Percentiles rank a stretch among this genome's conserved stretches.
Conservation (phyloP, 2,329 filamentous ascomycete genomes). For the Zymoseptoria passerinii region DNA sequence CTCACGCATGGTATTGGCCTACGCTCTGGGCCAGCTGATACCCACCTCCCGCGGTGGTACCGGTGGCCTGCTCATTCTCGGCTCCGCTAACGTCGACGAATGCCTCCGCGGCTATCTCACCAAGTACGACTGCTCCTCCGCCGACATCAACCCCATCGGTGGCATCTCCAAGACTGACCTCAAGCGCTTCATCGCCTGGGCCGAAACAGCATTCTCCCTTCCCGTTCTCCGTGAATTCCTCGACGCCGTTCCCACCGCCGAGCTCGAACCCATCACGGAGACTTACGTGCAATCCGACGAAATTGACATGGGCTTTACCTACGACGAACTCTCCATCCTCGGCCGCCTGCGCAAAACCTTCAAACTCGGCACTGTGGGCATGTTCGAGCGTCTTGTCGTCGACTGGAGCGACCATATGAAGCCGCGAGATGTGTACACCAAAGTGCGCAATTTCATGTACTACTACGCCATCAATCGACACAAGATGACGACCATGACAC, state of each 20-base stretch:
- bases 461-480: constrained; percentile 58
- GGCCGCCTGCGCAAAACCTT: constrained; percentile 48
- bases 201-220: constrained; percentile 50
- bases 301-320: constrained; percentile 46
- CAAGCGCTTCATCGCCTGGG: constrained; percentile 63
- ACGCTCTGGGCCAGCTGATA: constrained; percentile 56
- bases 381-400: constrained; percentile 46
- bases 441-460: constrained; percentile 42
- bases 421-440: constrained; percentile 29
- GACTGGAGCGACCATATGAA: constrained; percentile 38
- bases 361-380: constrained; percentile 47
- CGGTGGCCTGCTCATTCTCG: constrained; percentile 56
- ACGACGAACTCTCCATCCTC: constrained; percentile 47
- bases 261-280: constrained; percentile 55
- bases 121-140: constrained; percentile 58
- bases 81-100: constrained; percentile 58
- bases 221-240: constrained; percentile 61
- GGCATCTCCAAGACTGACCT: constrained; percentile 59
- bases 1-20: constrained; percentile 57
- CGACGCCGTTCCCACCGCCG: constrained; percentile 43
- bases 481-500: constrained; percentile 55
- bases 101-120: constrained; percentile 54
- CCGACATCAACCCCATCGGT: constrained; percentile 55
- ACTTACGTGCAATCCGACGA: constrained; percentile 53
- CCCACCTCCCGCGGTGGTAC: constrained; percentile 53